Percentiles rank a stretch among this genome's conserved stretches.
These are phyloP conservation scores for Russula olivacea DNA, from an alignment of 768 basidiomycete species.

Conservation along the genomic window DNA sequence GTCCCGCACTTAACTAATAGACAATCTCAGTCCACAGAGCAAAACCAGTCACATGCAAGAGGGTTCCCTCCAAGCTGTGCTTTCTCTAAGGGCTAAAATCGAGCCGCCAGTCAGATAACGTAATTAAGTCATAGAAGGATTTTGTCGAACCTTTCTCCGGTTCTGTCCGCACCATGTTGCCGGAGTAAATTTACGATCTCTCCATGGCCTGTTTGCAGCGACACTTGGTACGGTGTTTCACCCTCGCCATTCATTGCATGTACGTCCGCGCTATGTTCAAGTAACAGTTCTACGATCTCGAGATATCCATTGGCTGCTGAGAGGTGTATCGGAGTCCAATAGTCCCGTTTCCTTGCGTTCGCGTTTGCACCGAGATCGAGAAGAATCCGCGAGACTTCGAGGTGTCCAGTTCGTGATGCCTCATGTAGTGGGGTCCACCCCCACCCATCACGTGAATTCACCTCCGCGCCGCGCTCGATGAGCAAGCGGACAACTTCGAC, in stretches of 20 bases:
- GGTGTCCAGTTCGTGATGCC: not conserved
- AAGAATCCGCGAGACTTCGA: not conserved
- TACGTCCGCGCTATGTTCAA: conserved; percentile 3
- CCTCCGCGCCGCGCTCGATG: not conserved
- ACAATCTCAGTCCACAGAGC: not conserved
- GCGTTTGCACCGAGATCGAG: not conserved
- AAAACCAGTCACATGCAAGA: not conserved
- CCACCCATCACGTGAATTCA: not conserved
- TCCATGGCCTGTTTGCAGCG: not conserved
- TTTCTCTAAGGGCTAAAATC: not conserved
- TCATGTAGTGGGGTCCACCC: conserved; percentile 1
- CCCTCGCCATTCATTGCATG: not conserved
- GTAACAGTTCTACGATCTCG: not conserved
- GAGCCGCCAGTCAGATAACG: not conserved
- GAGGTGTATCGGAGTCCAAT: conserved; percentile 1
- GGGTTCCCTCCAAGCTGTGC: too few relatives aligned
- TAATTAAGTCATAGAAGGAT: not conserved
- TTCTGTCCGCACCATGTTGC: not conserved
- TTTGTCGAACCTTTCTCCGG: not conserved
- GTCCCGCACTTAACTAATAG: too few relatives aligned
- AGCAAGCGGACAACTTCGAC: not conserved
- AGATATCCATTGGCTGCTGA: not conserved
- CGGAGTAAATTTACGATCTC: not conserved
- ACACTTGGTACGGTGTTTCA: not conserved
- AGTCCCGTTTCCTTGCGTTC: not conserved